Conservation (phyloP, 768 basidiomycete genomes). For the Plicaturopsis crispa region DNA sequence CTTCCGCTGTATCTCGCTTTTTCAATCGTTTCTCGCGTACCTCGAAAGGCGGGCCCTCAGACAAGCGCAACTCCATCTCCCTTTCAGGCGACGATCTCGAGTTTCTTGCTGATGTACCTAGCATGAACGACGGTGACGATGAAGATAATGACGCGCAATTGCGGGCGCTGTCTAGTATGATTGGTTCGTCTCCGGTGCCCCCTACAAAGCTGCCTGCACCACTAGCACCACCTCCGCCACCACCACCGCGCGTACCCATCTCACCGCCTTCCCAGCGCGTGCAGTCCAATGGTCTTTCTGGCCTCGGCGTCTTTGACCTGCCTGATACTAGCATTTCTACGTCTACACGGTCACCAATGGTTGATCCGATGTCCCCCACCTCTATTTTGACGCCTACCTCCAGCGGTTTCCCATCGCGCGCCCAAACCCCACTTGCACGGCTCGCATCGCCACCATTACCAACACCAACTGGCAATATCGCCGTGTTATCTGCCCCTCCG, state of each 20-base stretch:
- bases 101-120: slow-evolving; percentile 68
- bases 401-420: slow-evolving; percentile 7
- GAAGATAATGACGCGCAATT: slow-evolving; percentile 25
- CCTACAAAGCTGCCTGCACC: slow-evolving; percentile 40
- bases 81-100: slow-evolving; percentile 78
- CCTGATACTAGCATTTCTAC: slow-evolving; percentile 1
- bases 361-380: slow-evolving; percentile 11
- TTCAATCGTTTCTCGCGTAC: slow-evolving; percentile 64
- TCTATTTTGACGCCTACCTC: slow-evolving; percentile 7
- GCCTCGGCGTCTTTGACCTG: too few relatives aligned
- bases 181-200: slow-evolving; percentile 34
- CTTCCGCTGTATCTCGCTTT: slow-evolving; percentile 80
- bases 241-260: slow-evolving; percentile 11
- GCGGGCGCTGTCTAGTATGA: slow-evolving; percentile 31
- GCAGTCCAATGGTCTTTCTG: neutral
- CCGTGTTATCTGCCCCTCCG: too few relatives aligned
- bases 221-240: slow-evolving; percentile 26
- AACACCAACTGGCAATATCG: too few relatives aligned
- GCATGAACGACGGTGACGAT: slow-evolving; percentile 37
- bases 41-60: slow-evolving; percentile 25
- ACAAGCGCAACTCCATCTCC: slow-evolving; percentile 48
- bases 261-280: neutral
- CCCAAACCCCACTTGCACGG: neutral
- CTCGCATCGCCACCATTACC: slow-evolving; percentile 9
- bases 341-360: slow-evolving; percentile 7